These are phyloP conservation scores for Suillus brevipes DNA, from an alignment of 768 basidiomycete genomes.

Conservation along the genomic window DNA sequence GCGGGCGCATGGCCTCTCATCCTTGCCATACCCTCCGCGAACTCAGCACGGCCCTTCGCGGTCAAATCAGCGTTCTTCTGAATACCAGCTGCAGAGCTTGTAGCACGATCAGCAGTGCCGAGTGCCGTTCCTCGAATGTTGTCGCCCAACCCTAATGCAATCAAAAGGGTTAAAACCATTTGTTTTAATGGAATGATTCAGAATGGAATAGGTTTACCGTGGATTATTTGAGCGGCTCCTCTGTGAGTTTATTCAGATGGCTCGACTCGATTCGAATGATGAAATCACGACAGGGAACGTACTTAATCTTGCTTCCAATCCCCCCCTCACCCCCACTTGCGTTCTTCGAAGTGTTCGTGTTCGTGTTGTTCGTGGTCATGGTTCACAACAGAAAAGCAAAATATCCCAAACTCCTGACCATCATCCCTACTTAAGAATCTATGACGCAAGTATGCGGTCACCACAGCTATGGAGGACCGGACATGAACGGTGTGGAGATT, in stretches of 20 bases:
- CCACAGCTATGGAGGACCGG: background rate
- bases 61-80: constrained; percentile 38
- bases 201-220: constrained; percentile 25
- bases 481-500: background rate
- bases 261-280: background rate
- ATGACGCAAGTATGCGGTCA: constrained; percentile 16
- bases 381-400: background rate
- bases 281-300: background rate
- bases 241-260: constrained; percentile 20
- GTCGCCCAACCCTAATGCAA: constrained; percentile 42
- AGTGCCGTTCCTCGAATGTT: constrained; percentile 44
- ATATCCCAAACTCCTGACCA: background rate
- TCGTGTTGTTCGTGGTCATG: constrained; percentile 4
- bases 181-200: background rate
- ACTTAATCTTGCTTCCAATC: constrained; percentile 22
- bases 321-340: constrained; percentile 6
- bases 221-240: constrained; percentile 37
- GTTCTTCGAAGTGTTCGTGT: background rate
- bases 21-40: constrained; percentile 39
- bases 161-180: constrained; percentile 5
- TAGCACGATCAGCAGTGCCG: constrained; percentile 39
- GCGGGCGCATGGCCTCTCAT: constrained; percentile 18
- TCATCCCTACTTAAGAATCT: background rate
- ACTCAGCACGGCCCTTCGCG: constrained; percentile 39
- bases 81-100: constrained; percentile 24